These are phyloP conservation scores for Exophiala oligosperma DNA, from an alignment of 2,329 filamentous ascomycete species.

Conservation along the genomic window DNA sequence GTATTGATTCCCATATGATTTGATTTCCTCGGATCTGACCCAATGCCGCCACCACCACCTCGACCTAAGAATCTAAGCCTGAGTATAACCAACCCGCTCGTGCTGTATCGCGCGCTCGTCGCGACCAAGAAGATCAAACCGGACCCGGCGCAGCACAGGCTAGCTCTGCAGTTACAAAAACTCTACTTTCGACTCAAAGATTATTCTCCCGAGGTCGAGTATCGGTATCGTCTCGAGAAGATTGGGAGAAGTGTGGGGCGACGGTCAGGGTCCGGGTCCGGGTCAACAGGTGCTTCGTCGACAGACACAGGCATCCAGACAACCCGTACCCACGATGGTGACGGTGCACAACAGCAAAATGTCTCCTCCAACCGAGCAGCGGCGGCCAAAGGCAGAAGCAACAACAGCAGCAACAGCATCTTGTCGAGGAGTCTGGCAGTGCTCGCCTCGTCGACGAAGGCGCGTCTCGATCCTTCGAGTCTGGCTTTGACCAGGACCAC, in stretches of 20 bases:
- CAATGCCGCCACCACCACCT: background rate
- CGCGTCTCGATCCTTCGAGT: conserved; percentile 35
- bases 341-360: too few relatives aligned
- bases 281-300: background rate
- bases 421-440: too few relatives aligned
- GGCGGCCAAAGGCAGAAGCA: too few relatives aligned
- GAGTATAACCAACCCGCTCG: conserved; percentile 61
- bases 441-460: background rate
- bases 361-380: too few relatives aligned
- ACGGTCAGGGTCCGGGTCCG: too few relatives aligned
- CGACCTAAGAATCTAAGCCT: conserved; percentile 18
- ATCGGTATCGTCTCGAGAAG: conserved; percentile 64
- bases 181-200: conserved; percentile 75
- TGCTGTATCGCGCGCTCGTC: conserved; percentile 72
- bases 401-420: too few relatives aligned
- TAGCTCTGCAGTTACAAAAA: conserved; percentile 75
- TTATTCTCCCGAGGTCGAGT: conserved; percentile 72
- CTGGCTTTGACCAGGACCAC: conserved; percentile 69
- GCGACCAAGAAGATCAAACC: conserved; percentile 66
- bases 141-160: conserved; percentile 70
- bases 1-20: background rate
- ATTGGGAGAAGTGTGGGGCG: conserved; percentile 49
- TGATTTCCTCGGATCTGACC: background rate
- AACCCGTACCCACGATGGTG: too few relatives aligned
- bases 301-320: too few relatives aligned